Percentiles rank a stretch among this genome's conserved stretches.
Conservation (phyloP, 139 green algal species). For the Zygnema cylindricum region DNA sequence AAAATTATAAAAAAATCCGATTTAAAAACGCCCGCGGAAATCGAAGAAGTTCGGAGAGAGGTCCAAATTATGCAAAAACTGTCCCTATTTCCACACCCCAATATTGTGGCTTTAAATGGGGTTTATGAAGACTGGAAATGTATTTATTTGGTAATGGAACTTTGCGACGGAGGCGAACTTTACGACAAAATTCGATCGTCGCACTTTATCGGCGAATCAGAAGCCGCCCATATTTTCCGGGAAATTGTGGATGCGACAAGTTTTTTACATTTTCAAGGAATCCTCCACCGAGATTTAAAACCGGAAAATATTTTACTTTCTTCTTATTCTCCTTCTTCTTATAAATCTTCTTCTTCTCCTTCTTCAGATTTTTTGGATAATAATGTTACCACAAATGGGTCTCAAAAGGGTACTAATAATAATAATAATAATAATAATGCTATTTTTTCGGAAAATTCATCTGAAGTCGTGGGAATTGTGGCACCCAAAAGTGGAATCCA, state of each 20-base stretch:
- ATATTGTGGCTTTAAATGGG: constrained; percentile 12
- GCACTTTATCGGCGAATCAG: not conserved
- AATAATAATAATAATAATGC: too few species aligned
- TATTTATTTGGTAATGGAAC: constrained; percentile 46
- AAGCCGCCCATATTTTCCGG: not conserved
- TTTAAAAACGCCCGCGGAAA: not conserved
- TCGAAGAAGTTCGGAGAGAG: constrained; percentile 39
- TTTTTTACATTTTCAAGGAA: not conserved
- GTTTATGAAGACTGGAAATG: constrained; percentile 40
- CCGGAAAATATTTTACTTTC: constrained; percentile 7
- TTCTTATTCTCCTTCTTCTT: too few species aligned
- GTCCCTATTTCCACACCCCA: not conserved
- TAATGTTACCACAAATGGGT: too few species aligned
- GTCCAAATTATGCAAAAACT: constrained; percentile 18
- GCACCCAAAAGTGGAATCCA: too few species aligned
- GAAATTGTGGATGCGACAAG: not conserved
- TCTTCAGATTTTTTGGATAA: too few species aligned
- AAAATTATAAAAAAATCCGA: not conserved
- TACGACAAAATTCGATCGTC: constrained; percentile 13
- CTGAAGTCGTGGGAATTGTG: too few species aligned
- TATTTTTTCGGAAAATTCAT: too few species aligned
- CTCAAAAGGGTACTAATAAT: not conserved
- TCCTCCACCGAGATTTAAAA: constrained; percentile 3
- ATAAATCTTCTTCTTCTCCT: too few species aligned
- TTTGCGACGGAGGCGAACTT: constrained; percentile 29